phyloP scores from a whole-genome alignment of 2,329 filamentous ascomycete genomes.

The Aspergillus brunneoviolaceus region DNA sequence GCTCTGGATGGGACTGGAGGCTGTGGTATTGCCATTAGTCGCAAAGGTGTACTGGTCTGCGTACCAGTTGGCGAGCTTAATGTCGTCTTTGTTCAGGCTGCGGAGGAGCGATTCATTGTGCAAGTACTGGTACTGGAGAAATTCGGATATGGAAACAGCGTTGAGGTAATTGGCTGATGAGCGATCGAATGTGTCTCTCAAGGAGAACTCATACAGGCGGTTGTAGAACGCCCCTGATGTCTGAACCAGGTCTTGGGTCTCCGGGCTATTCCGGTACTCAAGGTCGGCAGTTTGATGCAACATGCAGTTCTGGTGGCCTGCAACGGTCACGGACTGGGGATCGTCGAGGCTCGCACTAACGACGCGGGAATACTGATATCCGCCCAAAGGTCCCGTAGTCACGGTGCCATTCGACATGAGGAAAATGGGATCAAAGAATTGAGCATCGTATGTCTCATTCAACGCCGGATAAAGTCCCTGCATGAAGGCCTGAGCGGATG shows the following conservation, averaged over 20 bases:
- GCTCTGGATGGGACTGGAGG: slow-evolving; percentile 23
- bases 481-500: slow-evolving; percentile 61
- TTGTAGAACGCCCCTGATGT: slow-evolving; percentile 48
- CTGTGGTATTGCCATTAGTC: slow-evolving; percentile 47
- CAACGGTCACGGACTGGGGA: slow-evolving; percentile 51
- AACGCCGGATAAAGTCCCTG: slow-evolving; percentile 61
- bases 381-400: slow-evolving; percentile 51
- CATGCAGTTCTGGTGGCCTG: slow-evolving; percentile 49
- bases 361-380: slow-evolving; percentile 59
- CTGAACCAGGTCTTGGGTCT: slow-evolving; percentile 42
- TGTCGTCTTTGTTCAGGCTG: slow-evolving; percentile 30
- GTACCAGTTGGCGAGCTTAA: slow-evolving; percentile 42
- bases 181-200: slow-evolving; percentile 43
- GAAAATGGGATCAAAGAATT: slow-evolving; percentile 36
- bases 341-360: slow-evolving; percentile 46
- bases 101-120: slow-evolving; percentile 51
- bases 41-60: slow-evolving; percentile 52
- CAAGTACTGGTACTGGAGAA: slow-evolving; percentile 53
- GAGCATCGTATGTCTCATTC: slow-evolving; percentile 32
- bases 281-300: slow-evolving; percentile 36
- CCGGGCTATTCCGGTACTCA: slow-evolving; percentile 43
- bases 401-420: slow-evolving; percentile 50
- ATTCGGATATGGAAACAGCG: slow-evolving; percentile 57
- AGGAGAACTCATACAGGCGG: slow-evolving; percentile 43
- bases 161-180: slow-evolving; percentile 50